phyloP scores from a whole-genome alignment of 2,329 filamentous ascomycete genomes.

The Fusarium piperis region DNA sequence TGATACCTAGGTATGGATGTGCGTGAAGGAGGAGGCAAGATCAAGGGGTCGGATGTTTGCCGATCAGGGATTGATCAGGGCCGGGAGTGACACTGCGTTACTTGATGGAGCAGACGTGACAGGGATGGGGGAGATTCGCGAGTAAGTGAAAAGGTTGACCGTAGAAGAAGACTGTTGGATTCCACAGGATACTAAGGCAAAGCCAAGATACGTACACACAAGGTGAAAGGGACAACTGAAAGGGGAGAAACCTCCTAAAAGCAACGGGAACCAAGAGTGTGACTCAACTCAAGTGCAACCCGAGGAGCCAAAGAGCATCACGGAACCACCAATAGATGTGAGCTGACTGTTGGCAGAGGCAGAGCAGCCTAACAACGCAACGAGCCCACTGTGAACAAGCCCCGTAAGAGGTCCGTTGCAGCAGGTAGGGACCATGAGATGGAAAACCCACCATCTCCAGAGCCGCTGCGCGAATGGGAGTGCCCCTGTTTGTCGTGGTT shows the following conservation, averaged over 20 bases:
- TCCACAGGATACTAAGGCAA: not conserved
- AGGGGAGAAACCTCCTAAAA: not conserved
- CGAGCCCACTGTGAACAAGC: not conserved
- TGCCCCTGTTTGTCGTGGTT: slow-evolving; percentile 33
- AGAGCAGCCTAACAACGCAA: not conserved
- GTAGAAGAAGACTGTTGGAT: not conserved
- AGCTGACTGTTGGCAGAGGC: not conserved
- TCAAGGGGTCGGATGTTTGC: not conserved
- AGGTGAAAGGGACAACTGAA: not conserved
- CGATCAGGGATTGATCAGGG: slow-evolving; percentile 19
- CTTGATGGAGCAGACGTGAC: not conserved
- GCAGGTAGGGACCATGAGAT: not conserved
- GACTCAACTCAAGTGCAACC: slow-evolving; percentile 2
- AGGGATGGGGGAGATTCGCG: not conserved
- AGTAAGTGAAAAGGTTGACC: not conserved
- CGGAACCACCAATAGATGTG: not conserved
- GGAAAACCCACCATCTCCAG: not conserved
- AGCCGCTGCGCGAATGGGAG: slow-evolving; percentile 27
- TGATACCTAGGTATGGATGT: not conserved
- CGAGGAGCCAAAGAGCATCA: not conserved
- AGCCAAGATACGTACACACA: not conserved
- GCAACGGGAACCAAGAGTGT: not conserved
- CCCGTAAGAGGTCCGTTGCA: not conserved
- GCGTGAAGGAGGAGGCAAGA: slow-evolving; percentile 1
- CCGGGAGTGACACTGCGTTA: not conserved